These are phyloP conservation scores for Flaveria brownii DNA, from an alignment of 129 eudicot genomes.

Conservation along the genomic window DNA sequence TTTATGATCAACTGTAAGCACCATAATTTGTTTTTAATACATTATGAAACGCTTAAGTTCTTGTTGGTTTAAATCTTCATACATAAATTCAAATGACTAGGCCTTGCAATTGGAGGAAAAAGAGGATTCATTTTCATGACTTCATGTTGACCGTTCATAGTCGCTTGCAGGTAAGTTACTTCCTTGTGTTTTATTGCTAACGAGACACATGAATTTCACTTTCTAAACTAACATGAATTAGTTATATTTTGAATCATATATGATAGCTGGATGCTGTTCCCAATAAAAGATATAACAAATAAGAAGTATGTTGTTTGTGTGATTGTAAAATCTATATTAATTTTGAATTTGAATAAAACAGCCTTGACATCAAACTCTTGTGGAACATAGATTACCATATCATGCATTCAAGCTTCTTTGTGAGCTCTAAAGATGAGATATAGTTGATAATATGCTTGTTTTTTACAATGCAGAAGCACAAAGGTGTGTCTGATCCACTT, in stretches of 20 bases:
- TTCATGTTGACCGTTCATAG: constrained; percentile 94
- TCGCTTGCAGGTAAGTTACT: constrained; percentile 65
- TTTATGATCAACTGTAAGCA: constrained; percentile 80
- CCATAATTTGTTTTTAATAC: not conserved
- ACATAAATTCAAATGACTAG: constrained; percentile 36
- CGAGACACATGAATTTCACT: not conserved
- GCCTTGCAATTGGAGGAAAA: constrained; percentile 91
- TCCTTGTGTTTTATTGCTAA: not conserved
- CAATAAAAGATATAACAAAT: not conserved
- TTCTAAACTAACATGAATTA: not conserved
- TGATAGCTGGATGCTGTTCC: not conserved
- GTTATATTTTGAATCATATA: not conserved
- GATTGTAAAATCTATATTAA: not conserved
- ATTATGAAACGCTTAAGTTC: not conserved
- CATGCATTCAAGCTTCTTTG: not conserved
- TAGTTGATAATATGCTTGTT: constrained; percentile 8
- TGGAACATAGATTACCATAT: not conserved
- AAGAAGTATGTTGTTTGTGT: not conserved
- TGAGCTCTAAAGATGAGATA: not conserved
- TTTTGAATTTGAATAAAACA: not conserved
- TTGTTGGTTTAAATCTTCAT: not conserved
- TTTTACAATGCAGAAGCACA: constrained; percentile 66
- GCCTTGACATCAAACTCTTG: not conserved
- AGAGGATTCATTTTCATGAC: constrained; percentile 96
- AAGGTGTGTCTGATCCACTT: constrained; percentile 94